Percentiles rank a stretch among this genome's conserved stretches.
Evolutionary conservation across 148 eudicot species (phyloP).

Genomic region (Rhododendron kiyosumense): DNA sequence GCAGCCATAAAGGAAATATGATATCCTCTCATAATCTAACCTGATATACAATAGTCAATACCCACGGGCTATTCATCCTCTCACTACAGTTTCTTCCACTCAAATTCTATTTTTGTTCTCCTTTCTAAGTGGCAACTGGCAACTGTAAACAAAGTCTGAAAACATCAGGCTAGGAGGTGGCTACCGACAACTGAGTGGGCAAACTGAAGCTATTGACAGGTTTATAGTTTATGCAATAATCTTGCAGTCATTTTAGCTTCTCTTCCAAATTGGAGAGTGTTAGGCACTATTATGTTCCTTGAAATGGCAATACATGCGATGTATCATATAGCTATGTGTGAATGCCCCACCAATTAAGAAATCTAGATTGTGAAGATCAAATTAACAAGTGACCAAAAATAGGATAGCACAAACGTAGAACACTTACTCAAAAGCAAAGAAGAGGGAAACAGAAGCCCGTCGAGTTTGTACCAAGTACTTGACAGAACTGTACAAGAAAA

Average conservation of each 20-base stretch:
- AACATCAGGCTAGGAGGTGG: not conserved
- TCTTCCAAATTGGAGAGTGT: not conserved
- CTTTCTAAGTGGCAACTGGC: not conserved
- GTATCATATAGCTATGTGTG: not conserved
- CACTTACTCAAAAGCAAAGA: constrained; percentile 94
- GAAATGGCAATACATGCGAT: not conserved
- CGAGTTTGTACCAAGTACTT: constrained; percentile 72
- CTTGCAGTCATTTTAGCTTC: not conserved
- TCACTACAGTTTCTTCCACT: not conserved
- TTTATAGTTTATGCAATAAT: not conserved
- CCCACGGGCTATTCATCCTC: not conserved
- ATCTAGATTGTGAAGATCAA: not conserved
- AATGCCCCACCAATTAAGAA: not conserved
- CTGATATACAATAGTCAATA: not conserved
- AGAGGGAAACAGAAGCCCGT: constrained; percentile 89
- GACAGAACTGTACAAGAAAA: constrained; percentile 62
- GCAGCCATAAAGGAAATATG: not conserved
- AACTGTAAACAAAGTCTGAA: not conserved
- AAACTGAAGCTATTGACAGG: not conserved
- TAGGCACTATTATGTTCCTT: not conserved
- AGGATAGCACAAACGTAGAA: not conserved
- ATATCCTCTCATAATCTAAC: not conserved
- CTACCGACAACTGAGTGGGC: not conserved
- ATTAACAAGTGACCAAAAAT: not conserved
- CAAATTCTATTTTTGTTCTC: not conserved